Evolutionary conservation across 352 stramenopile species (phyloP), one percentile per base, ranked within the genome.

Genomic region (Pelagophyceae sp.): DNA sequence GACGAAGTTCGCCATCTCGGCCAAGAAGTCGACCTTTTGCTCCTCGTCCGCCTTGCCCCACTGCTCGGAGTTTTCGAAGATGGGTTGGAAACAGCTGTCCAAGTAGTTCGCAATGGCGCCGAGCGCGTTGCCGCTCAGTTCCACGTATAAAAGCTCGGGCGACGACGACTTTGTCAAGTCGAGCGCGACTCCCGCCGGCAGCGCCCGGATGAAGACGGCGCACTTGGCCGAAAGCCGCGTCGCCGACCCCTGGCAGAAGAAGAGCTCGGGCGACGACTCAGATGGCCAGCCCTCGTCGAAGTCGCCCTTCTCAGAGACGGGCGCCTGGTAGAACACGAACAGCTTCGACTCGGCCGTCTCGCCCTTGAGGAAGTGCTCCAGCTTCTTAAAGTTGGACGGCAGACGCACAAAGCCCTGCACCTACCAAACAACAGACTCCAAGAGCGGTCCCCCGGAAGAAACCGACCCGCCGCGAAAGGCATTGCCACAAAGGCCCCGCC

Each of bases 1-100:
- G 25, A 93, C 89, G 82, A 98, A 98, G 71, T 96, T 94, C 27
- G 96, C 90, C 58, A 95, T 97, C 82, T 98, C 94, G 71, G 85
- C 87, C 84, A 96, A 94, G 81, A 98, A 98, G 77, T 92, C 87
- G 27, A 60, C 72, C 60, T 83, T 82, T 72, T 87, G 80, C 76
- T 98, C 93, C 5, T 90, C 75, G 78, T 97, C 93, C 0, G 94
- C 92, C 78, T 97, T 96, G 0, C 95, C 95, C 95, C 95, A 99
- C 82, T 97, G 92, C 38, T 94, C 89, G 35, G 94, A 96, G 60
- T 90, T 85, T 71, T 95, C 94, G 60, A 98, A 85, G 5, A 98
- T 81, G 27, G 94, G 93, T 74, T 86, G 88, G 79, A 97, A 98
- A 19, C 95, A 87, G 33, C 84, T 83, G 40, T 87, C 90, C 15